These are phyloP conservation scores for Psilocybe sp. DNA, from an alignment of 768 basidiomycete genomes.

Conservation along the genomic window DNA sequence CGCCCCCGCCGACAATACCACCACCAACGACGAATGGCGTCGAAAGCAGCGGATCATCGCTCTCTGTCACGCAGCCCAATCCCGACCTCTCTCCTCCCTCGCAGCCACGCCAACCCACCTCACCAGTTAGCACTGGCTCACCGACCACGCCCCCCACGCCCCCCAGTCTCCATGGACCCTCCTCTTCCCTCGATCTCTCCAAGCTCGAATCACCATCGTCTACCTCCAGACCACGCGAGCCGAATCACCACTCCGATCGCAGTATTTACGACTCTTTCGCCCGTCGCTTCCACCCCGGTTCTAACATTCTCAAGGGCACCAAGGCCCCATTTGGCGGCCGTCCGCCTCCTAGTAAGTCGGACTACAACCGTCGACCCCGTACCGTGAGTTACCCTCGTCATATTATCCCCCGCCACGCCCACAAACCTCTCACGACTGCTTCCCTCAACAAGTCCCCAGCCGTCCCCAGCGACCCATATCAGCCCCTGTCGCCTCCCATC, in stretches of 20 bases:
- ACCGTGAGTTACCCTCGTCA: conserved; percentile 27
- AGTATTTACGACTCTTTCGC: conserved; percentile 14
- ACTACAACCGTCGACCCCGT: conserved; percentile 25
- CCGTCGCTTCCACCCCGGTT: conserved; percentile 25
- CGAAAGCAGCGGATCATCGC: conserved; percentile 17
- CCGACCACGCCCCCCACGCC: conserved; percentile 65
- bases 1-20: conserved; percentile 9
- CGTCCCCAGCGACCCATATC: conserved; percentile 25
- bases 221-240: conserved; percentile 23
- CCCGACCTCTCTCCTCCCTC: conserved; percentile 1
- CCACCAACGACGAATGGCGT: not conserved
- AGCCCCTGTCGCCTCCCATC: conserved; percentile 23
- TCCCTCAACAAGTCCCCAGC: conserved; percentile 34
- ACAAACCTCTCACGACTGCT: conserved; percentile 32
- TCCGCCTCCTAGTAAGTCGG: conserved; percentile 16
- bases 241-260: conserved; percentile 12
- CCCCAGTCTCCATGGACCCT: conserved; percentile 44
- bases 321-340: conserved; percentile 30
- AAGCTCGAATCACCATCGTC: conserved; percentile 15
- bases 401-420: conserved; percentile 18
- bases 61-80: conserved; percentile 18
- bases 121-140: conserved; percentile 68
- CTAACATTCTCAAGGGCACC: conserved; percentile 31
- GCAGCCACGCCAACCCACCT: conserved; percentile 48
- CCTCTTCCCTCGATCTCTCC: conserved; percentile 14